Evolutionary conservation across 495 filamentous ascomycete species (phyloP), one percentile per base, ranked within the genome.

Genomic region (Aspergillus mulundensis): DNA sequence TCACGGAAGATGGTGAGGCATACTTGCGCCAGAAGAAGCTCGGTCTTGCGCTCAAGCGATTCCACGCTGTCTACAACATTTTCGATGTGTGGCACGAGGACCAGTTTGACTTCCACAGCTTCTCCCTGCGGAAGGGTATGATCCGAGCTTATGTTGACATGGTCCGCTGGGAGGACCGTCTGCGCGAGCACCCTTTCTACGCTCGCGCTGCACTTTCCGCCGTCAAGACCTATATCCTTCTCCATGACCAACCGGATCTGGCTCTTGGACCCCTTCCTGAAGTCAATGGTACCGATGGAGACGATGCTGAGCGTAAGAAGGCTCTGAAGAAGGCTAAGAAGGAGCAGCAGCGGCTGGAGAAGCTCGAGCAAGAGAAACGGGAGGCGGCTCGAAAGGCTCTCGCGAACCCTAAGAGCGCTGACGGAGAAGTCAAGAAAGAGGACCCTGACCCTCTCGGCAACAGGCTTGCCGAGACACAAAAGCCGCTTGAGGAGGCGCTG

Each of bases 71-170:
- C 50, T 87, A 84, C 69, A 90, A 93, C 72, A 91, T 97, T 54
- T 97, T 99, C 62, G 93, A 97, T 25, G 84, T 88, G 39, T 99
- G 94, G 94, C 86, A 95, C 60, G 94, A 99, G 61, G 94, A 99
- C 61, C 94, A 99, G 63, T 97, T 96, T 63, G 94, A 99, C 66
- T 99, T 99, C 78, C 94, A 99, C 74, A 89, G 84, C 70, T 99
- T 97, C 74, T 97, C 92, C 7, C 77, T 97, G 7, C 80, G 92
- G 10, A 97, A 97, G 71, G 94, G 95, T 6, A 93, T 95, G 78
- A 88, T 97, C 56, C 77, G 94, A 44, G 90, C 95, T 0, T 99
- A 99, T 65, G 77, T 97, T 18, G 91, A 96, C 58, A 96, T 97
- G 90, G 77, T 97, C 21, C 84, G 89, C 56, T 99, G 94, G 94